Evolutionary conservation across 192 early-diverging fungal species (phyloP), one percentile per base, ranked within the genome.

Genomic region (Podila minutissima): DNA sequence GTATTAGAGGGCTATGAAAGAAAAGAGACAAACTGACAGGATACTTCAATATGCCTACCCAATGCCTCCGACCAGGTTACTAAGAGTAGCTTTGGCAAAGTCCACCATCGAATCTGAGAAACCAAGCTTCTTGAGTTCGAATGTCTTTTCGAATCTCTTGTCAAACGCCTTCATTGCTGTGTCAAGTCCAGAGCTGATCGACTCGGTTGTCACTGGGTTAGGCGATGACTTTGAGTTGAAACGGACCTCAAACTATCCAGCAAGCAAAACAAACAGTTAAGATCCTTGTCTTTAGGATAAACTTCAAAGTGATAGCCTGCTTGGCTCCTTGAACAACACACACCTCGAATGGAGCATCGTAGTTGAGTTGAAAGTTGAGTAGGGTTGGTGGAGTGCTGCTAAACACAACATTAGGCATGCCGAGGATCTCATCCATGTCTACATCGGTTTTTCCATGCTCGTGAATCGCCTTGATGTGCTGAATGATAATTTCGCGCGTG

Each of bases 1-100:
- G 41, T 46, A 46, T 46, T 15, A 46, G 41, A 17, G 29, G 29
- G 29, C 29, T 12, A 11, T 46, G 41, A 46, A 17, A 17, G 41
- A 15, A 15, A 17, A 17, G 41, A 12, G 15, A 46, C 41, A 15
- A 10, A 2, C 4, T 46, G 41, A 46, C 13, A 15, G 15, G 41
- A 17, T 17, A 46, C 12, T 17, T 46, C 41, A 46, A 13, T 28
- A 37, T 2, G 82, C 82, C 66, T 85, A 95, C 74, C 97, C 97
- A 29, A 98, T 92, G 1, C 96, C 96, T 62, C 97, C 96, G 13
- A 98, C 35, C 67, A 98, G 83, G 73, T 96, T 97, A 68, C 93
- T 93, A 37, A 97, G 67, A 24, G 92, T 85, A 15, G 87, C 87
- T 70, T 94, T 86, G 5, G 91, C 97, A 82, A 97, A 93, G 20